These are phyloP conservation scores for Metschnikowia kofuensis DNA, from an alignment of 805 yeast species.

Conservation along the genomic window DNA sequence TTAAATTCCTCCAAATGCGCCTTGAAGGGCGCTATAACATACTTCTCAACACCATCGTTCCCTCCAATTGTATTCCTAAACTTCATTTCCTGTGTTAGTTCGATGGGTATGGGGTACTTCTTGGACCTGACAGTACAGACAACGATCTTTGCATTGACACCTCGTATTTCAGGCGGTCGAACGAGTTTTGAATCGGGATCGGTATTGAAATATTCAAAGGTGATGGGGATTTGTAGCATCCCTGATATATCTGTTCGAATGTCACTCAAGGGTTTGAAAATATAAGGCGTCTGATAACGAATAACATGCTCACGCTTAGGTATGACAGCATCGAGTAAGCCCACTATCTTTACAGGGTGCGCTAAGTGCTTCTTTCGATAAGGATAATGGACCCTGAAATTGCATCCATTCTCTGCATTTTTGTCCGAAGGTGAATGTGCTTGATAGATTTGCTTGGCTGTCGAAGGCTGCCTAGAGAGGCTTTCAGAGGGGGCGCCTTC, in stretches of 20 bases:
- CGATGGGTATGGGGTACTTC: slow-evolving; percentile 24
- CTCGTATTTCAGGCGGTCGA: slow-evolving; percentile 16
- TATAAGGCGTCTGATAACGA: slow-evolving; percentile 13
- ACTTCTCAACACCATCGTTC: slow-evolving; percentile 21
- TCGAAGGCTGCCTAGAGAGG: slow-evolving; percentile 12
- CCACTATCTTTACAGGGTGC: slow-evolving; percentile 23
- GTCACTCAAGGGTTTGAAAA: slow-evolving; percentile 2
- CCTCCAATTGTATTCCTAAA: slow-evolving; percentile 13
- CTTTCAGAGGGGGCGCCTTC: slow-evolving; percentile 3
- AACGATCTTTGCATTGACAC: slow-evolving; percentile 14
- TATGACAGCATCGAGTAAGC: slow-evolving; percentile 19
- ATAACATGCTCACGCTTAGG: slow-evolving; percentile 14
- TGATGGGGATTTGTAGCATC: slow-evolving; percentile 3
- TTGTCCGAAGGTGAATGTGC: not conserved
- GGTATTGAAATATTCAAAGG: slow-evolving; percentile 7
- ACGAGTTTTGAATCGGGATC: slow-evolving; percentile 7
- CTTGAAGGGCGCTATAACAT: slow-evolving; percentile 22
- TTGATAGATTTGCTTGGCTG: slow-evolving; percentile 17
- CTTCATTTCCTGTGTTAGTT: slow-evolving; percentile 15
- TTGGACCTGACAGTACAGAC: slow-evolving; percentile 25
- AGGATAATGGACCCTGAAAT: slow-evolving; percentile 19
- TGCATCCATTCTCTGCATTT: not conserved
- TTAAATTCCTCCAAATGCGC: slow-evolving; percentile 19
- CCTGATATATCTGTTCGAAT: not conserved
- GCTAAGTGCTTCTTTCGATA: slow-evolving; percentile 22